Percentiles rank a stretch among this genome's conserved stretches.
Conservation (phyloP, 2,329 filamentous ascomycete species). For the Colletotrichum chlorophyti region DNA sequence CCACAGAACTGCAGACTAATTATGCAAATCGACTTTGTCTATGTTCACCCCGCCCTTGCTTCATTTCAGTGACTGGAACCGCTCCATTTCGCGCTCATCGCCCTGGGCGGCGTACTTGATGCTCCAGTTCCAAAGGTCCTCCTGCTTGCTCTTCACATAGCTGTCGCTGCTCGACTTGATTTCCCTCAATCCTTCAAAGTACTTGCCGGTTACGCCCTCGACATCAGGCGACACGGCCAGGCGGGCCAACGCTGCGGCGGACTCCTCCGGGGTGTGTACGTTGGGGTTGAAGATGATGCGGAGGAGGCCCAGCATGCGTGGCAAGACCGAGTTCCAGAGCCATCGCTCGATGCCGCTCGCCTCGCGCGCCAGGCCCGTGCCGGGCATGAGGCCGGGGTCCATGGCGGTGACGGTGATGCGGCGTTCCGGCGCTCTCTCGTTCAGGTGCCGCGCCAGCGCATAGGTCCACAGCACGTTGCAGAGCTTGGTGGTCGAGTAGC, state of each 20-base stretch:
- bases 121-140: conserved; percentile 58
- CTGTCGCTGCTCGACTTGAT: conserved; percentile 50
- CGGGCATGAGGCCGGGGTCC: conserved; percentile 57
- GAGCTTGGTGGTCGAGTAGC: conserved; percentile 53
- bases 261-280: conserved; percentile 46
- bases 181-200: conserved; percentile 49
- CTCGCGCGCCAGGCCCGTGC: conserved; percentile 49
- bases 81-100: neutral
- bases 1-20: too few relatives aligned
- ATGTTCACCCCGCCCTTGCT: too few relatives aligned
- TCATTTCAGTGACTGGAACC: neutral
- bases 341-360: conserved; percentile 35
- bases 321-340: conserved; percentile 43
- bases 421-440: conserved; percentile 23
- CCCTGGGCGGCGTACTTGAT: conserved; percentile 32
- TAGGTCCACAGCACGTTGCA: conserved; percentile 56
- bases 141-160: conserved; percentile 51
- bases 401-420: conserved; percentile 48
- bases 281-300: conserved; percentile 40
- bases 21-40: too few relatives aligned
- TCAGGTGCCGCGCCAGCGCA: conserved; percentile 46
- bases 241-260: conserved; percentile 46
- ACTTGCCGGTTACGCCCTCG: conserved; percentile 44
- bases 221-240: conserved; percentile 43
- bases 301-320: conserved; percentile 43